phyloP scores from a whole-genome alignment of 768 basidiomycete species.

The Lactarius tabidus region DNA sequence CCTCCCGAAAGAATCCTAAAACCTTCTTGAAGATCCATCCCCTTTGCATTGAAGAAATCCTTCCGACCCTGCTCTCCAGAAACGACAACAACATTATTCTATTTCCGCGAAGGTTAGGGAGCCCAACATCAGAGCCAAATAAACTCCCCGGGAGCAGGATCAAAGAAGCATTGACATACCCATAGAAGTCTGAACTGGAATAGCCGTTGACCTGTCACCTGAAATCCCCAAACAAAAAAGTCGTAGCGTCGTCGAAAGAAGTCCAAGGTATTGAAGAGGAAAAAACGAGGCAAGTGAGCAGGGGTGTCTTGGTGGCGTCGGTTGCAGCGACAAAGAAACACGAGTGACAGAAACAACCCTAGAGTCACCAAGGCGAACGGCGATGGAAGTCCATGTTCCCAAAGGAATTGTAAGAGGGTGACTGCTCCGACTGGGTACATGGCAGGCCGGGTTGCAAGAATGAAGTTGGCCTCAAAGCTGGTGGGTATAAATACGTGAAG shows the following conservation, averaged over 20 bases:
- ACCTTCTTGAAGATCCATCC: slow-evolving; percentile 72
- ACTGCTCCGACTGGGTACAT: slow-evolving; percentile 44
- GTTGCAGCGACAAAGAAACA: slow-evolving; percentile 10
- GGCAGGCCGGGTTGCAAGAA: slow-evolving; percentile 21
- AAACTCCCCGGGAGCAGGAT: slow-evolving; percentile 6
- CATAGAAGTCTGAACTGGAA: slow-evolving; percentile 68
- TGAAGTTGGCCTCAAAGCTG: neutral
- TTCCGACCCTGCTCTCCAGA: slow-evolving; percentile 69
- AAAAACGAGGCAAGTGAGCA: slow-evolving; percentile 52
- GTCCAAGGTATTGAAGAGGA: slow-evolving; percentile 54
- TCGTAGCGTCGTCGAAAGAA: slow-evolving; percentile 71
- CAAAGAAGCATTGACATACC: slow-evolving; percentile 40
- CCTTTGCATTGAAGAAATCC: slow-evolving; percentile 65
- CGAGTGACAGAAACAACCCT: slow-evolving; percentile 24
- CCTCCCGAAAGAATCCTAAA: slow-evolving; percentile 78
- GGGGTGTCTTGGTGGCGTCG: slow-evolving; percentile 38
- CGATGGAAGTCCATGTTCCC: slow-evolving; percentile 13
- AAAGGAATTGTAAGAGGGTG: slow-evolving; percentile 31
- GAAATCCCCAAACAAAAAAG: slow-evolving; percentile 70
- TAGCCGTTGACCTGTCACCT: slow-evolving; percentile 56
- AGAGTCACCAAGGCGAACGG: slow-evolving; percentile 28
- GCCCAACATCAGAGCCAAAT: slow-evolving; percentile 9
- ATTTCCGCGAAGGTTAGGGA: slow-evolving; percentile 27
- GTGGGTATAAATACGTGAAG: slow-evolving; percentile 12
- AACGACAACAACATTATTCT: slow-evolving; percentile 73